These are phyloP conservation scores for Sindora glabra DNA, from an alignment of 306 rosid genomes.

Conservation along the genomic window DNA sequence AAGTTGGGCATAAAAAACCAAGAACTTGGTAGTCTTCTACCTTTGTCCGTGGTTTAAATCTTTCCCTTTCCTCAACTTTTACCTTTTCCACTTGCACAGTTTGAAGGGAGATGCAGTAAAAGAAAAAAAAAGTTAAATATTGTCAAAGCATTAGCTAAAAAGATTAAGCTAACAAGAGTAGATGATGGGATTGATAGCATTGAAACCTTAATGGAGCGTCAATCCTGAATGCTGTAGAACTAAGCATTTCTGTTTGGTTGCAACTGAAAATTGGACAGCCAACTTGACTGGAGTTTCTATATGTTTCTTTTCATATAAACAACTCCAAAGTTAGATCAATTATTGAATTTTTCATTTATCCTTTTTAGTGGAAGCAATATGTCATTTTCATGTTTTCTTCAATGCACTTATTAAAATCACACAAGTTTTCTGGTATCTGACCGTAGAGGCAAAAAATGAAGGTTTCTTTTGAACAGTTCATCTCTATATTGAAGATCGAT, in stretches of 20 bases:
- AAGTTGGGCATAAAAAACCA: not conserved
- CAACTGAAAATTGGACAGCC: not conserved
- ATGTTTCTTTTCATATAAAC: not conserved
- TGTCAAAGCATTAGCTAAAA: not conserved
- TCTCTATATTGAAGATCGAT: not conserved
- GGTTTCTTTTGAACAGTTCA: constrained; percentile 1
- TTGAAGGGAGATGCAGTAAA: no score
- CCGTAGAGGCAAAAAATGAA: not conserved
- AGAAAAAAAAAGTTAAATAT: not conserved
- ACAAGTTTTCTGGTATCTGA: not conserved
- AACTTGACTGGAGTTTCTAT: not conserved
- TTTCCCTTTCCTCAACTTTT: not conserved
- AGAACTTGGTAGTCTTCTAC: not conserved
- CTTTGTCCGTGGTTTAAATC: not conserved
- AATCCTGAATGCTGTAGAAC: not conserved
- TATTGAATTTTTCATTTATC: no score
- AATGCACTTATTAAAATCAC: not conserved
- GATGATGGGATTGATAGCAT: not conserved
- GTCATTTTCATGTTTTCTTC: not conserved
- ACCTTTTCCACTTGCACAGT: not conserved
- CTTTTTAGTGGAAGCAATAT: not conserved
- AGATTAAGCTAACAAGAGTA: not conserved
- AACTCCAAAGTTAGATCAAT: not conserved
- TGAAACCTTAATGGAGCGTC: not conserved
- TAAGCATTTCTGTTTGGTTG: no score